These are phyloP conservation scores for Hymenoscyphus occultus DNA, from an alignment of 2,329 filamentous ascomycete species.

Conservation along the genomic window DNA sequence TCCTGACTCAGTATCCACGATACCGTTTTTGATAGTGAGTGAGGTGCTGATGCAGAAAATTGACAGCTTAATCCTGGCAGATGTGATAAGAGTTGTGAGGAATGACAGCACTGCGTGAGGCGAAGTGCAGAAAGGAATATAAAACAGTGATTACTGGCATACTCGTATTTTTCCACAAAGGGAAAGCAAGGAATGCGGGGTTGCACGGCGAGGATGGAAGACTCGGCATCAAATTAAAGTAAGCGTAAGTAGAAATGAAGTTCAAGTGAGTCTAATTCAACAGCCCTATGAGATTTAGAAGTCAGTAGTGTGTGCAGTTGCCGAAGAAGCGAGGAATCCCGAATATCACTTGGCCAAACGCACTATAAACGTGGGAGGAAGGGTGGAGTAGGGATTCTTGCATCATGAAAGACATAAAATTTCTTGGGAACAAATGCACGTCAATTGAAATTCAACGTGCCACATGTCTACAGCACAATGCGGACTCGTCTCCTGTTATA, in stretches of 20 bases:
- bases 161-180: neutral
- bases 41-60: neutral
- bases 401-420: neutral
- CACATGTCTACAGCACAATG: constrained; percentile 1
- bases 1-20: constrained; percentile 7
- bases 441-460: constrained; percentile 2
- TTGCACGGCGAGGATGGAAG: neutral
- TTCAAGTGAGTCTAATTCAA: neutral
- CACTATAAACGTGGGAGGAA: neutral
- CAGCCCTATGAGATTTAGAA: neutral
- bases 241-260: neutral
- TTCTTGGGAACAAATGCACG: neutral
- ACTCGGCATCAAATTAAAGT: neutral
- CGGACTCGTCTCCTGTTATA: neutral
- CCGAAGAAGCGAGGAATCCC: neutral
- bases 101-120: constrained; percentile 1
- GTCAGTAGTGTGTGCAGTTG: neutral
- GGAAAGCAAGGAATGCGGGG: neutral
- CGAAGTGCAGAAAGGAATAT: constrained; percentile 10
- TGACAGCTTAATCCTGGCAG: neutral
- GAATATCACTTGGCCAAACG: neutral
- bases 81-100: neutral
- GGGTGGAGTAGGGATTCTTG: neutral
- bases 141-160: neutral
- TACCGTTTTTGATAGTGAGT: constrained; percentile 4